Percentiles rank a stretch among this genome's conserved stretches.
Conservation (phyloP, 345 rosid genomes). For the Eucalyptus decipiens region DNA sequence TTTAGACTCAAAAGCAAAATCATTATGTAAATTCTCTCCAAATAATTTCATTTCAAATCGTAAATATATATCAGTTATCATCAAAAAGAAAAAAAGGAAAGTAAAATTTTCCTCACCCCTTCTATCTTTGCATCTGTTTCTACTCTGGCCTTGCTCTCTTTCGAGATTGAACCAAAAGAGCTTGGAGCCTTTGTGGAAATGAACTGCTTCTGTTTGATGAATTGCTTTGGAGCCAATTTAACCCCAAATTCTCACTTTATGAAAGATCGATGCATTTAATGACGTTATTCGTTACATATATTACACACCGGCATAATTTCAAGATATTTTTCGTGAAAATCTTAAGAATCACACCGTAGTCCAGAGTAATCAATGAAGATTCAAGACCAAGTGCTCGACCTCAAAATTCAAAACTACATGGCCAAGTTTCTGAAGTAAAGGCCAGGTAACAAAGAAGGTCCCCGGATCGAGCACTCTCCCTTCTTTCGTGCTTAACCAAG, state of each 20-base stretch:
- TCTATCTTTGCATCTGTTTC: not conserved
- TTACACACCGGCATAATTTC: not conserved
- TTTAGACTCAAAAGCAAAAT: too few species aligned
- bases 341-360: not conserved
- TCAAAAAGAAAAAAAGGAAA: too few species aligned
- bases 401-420: not conserved
- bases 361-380: not conserved
- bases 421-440: not conserved
- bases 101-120: not conserved
- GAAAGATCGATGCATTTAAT: not conserved
- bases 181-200: not conserved
- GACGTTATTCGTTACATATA: not conserved
- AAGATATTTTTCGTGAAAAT: too few species aligned
- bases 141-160: not conserved
- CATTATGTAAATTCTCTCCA: not conserved
- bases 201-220: not conserved
- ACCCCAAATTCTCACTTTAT: not conserved
- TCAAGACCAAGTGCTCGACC: not conserved
- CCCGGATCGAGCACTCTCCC: not conserved
- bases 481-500: not conserved
- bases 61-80: too few species aligned
- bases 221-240: not conserved
- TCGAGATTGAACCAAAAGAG: not conserved
- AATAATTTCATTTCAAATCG: too few species aligned
- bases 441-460: not conserved